A percentile compares a stretch with the other conserved stretches of the same genome.
Conservation (phyloP, 108 stramenopile species). For the Skeletonema menzelii region DNA sequence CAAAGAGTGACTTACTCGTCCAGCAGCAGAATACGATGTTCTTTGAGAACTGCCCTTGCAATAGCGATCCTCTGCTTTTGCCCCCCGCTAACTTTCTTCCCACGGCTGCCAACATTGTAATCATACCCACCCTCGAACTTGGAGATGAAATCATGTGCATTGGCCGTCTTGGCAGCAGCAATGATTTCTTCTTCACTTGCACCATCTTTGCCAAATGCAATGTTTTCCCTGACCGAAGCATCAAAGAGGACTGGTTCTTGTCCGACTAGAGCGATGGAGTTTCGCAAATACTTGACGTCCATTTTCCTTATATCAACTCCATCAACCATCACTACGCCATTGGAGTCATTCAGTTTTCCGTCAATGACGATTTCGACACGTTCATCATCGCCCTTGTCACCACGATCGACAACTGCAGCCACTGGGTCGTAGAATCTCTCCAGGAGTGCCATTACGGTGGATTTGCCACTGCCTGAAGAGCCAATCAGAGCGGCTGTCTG, state of each 20-base stretch:
- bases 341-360: constrained; percentile 12
- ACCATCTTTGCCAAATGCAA: constrained; percentile 48
- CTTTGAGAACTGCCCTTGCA: constrained; percentile 60
- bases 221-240: constrained; percentile 67
- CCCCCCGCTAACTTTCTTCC: constrained; percentile 64
- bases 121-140: constrained; percentile 53
- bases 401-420: constrained; percentile 21
- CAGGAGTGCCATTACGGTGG: constrained; percentile 64
- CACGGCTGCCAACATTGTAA: constrained; percentile 57
- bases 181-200: constrained; percentile 44
- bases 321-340: constrained; percentile 26
- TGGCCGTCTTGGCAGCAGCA: constrained; percentile 45
- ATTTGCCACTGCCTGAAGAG: constrained; percentile 74
- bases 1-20: too few relatives aligned
- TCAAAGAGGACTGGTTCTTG: constrained; percentile 82
- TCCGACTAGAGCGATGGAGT: constrained; percentile 53
- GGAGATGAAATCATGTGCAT: constrained; percentile 69
- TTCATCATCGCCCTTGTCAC: constrained; percentile 6
- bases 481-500: constrained; percentile 71
- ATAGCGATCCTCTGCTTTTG: constrained; percentile 83
- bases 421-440: constrained; percentile 77
- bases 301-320: constrained; percentile 18
- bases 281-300: constrained; percentile 35
- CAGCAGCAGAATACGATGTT: constrained; percentile 44
- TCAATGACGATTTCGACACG: constrained; percentile 55